Evolutionary conservation across 495 filamentous ascomycete species (phyloP).

Genomic region (Talaromyces stipitatus): DNA sequence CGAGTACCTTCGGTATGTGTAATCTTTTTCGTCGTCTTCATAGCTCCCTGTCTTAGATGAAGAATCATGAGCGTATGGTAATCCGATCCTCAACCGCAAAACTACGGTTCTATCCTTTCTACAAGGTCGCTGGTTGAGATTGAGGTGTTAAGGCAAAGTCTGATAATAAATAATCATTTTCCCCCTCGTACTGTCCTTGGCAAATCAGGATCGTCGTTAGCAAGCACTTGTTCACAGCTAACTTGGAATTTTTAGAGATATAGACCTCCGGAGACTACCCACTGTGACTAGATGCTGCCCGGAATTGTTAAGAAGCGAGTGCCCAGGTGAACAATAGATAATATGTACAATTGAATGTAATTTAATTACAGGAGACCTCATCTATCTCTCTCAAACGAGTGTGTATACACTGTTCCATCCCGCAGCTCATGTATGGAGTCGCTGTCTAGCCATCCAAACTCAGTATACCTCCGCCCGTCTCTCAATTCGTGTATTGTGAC

Average conservation of each 20-base stretch:
- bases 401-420: constrained; percentile 39
- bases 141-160: constrained; percentile 68
- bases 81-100: constrained; percentile 62
- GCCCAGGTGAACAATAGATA: too few species aligned
- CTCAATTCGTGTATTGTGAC: constrained; percentile 39
- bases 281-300: too few species aligned
- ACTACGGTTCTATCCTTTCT: constrained; percentile 24
- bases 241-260: not conserved
- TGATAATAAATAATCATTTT: constrained; percentile 31
- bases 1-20: not conserved
- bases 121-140: constrained; percentile 55
- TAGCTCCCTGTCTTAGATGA: constrained; percentile 32
- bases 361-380: not conserved
- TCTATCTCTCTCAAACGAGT: constrained; percentile 12
- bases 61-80: constrained; percentile 68
- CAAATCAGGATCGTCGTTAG: not conserved
- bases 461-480: constrained; percentile 36
- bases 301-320: too few species aligned
- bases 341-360: not conserved
- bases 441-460: constrained; percentile 28
- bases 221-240: not conserved
- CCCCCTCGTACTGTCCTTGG: not conserved
- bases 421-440: constrained; percentile 37
- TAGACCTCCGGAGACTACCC: too few species aligned
- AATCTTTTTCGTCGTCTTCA: not conserved